These are phyloP conservation scores for Angomonas deanei DNA, from an alignment of 208 protist species.

Conservation along the genomic window DNA sequence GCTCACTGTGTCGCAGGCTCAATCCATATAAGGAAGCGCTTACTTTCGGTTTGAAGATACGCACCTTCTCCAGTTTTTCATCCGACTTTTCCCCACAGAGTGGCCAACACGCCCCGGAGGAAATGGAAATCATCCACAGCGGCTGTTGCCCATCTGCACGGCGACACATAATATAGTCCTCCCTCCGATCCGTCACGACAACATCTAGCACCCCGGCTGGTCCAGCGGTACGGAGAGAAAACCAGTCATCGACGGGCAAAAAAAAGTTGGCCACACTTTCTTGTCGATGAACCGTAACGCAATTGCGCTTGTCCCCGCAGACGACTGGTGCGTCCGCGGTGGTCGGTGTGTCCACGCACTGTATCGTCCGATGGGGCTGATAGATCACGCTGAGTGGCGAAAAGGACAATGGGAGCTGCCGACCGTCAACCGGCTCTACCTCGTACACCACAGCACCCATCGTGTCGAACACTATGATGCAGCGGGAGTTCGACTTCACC, in stretches of 20 bases:
- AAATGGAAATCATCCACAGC: not conserved
- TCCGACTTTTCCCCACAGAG: too few species aligned
- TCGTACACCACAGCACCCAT: not conserved
- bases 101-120: not conserved
- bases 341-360: not conserved
- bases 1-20: too few species aligned
- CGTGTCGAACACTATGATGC: not conserved
- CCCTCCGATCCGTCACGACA: not conserved
- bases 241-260: not conserved
- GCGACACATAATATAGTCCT: not conserved
- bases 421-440: not conserved
- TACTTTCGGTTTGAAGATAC: too few species aligned
- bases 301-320: not conserved
- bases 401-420: not conserved
- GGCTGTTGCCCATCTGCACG: not conserved
- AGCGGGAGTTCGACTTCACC: not conserved
- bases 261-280: not conserved
- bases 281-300: not conserved
- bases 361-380: not conserved
- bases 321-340: not conserved
- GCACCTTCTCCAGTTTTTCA: too few species aligned
- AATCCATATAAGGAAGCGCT: too few species aligned
- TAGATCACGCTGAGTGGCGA: not conserved
- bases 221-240: not conserved
- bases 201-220: not conserved